Percentiles rank a stretch among this genome's conserved stretches.
Evolutionary conservation across 2,329 filamentous ascomycete genomes (phyloP).

Genomic region (Didymosphaeria variabile): DNA sequence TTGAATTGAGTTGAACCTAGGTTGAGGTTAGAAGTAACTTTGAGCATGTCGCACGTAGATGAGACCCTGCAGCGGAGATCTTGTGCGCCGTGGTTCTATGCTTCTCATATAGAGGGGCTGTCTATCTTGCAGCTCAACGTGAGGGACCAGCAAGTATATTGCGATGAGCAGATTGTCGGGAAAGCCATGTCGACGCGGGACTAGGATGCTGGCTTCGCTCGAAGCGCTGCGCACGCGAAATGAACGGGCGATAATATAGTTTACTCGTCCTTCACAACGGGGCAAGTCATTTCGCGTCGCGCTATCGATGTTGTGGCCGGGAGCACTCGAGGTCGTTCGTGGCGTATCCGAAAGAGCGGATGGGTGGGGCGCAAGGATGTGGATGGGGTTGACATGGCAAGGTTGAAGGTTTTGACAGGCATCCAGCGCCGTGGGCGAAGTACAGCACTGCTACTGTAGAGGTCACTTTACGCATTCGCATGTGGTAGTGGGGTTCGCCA

Average conservation of each 20-base stretch:
- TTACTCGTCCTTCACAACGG: not conserved
- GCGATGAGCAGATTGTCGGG: not conserved
- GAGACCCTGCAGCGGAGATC: slow-evolving; percentile 9
- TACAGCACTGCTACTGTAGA: not conserved
- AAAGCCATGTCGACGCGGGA: not conserved
- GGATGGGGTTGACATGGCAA: not conserved
- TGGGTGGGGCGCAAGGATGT: slow-evolving; percentile 7
- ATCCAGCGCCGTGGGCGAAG: not conserved
- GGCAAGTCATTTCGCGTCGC: not conserved
- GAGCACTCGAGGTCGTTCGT: slow-evolving; percentile 1
- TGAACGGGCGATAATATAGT: not conserved
- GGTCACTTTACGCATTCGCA: slow-evolving; percentile 1
- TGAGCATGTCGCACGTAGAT: not conserved
- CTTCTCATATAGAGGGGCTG: slow-evolving; percentile 15
- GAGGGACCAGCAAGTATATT: not conserved
- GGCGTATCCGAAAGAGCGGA: slow-evolving; percentile 1
- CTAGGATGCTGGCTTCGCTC: not conserved
- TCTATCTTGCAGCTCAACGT: slow-evolving; percentile 14
- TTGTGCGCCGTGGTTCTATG: slow-evolving; percentile 16
- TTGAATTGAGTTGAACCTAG: no score
- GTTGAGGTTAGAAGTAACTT: not conserved
- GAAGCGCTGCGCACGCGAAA: not conserved
- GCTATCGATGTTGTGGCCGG: not conserved
- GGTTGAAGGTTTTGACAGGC: slow-evolving; percentile 1
- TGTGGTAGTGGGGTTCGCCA: not conserved